A percentile compares a stretch with the other conserved stretches of the same genome.
These are phyloP conservation scores for Saccharomyces hybrid DNA, from an alignment of 1,139 yeast genomes.

Conservation along the genomic window DNA sequence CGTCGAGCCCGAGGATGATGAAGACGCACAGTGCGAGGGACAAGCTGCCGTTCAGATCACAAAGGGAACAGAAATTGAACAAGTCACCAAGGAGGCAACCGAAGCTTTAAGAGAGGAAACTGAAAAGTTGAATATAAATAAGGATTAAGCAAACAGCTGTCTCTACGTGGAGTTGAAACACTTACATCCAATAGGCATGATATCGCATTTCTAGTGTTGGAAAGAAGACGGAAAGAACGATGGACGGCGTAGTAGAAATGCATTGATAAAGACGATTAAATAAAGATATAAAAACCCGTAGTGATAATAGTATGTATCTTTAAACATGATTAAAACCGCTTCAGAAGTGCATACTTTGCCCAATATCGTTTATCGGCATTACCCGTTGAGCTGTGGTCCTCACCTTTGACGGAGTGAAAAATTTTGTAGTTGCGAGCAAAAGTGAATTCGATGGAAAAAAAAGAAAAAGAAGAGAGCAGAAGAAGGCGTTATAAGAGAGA, in stretches of 20 bases:
- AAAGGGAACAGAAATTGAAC: slow-evolving; percentile 38
- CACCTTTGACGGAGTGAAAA: slow-evolving; percentile 71
- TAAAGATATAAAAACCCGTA: not conserved
- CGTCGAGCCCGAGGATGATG: slow-evolving; percentile 54
- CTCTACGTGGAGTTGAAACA: not conserved
- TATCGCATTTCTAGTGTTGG: not conserved
- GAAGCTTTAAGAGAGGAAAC: slow-evolving; percentile 25
- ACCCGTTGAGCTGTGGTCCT: slow-evolving; percentile 53
- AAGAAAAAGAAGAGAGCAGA: slow-evolving; percentile 8
- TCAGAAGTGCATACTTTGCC: not conserved
- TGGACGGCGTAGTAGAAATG: not conserved
- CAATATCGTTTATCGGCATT: not conserved
- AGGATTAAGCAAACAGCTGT: not conserved
- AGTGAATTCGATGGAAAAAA: slow-evolving; percentile 26
- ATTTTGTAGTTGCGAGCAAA: slow-evolving; percentile 29
- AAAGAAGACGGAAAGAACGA: not conserved
- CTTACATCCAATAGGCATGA: not conserved
- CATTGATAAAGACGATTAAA: not conserved
- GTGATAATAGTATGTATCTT: not conserved
- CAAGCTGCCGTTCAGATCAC: slow-evolving; percentile 29
- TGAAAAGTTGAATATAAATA: slow-evolving; percentile 13
- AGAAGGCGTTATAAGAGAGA: slow-evolving; percentile 6
- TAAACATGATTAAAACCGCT: not conserved
- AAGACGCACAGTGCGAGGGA: slow-evolving; percentile 33
- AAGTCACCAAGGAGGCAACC: slow-evolving; percentile 36